These are phyloP conservation scores for Dacryopinax primogenitus DNA, from an alignment of 768 basidiomycete genomes.

Conservation along the genomic window DNA sequence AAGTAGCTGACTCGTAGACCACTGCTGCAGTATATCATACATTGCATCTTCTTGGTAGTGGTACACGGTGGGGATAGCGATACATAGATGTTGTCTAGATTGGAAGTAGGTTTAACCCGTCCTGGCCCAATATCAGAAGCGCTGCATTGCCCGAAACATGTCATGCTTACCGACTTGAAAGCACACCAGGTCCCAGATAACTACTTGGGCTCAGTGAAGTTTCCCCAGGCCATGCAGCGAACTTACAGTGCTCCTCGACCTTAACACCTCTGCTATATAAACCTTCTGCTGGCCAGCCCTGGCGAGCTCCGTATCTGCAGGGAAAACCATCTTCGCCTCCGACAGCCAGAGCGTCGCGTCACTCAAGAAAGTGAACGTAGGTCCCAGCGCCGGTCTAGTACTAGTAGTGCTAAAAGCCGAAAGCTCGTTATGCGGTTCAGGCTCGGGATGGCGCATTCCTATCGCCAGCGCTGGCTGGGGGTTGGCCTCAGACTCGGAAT, in stretches of 20 bases:
- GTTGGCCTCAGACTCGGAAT: too few relatives aligned
- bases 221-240: neutral
- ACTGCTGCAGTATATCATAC: neutral
- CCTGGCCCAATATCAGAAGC: neutral
- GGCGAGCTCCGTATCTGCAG: neutral
- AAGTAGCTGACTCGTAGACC: neutral
- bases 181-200: conserved; percentile 30
- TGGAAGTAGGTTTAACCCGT: neutral
- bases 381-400: conserved; percentile 60
- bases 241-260: conserved; percentile 35
- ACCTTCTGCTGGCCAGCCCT: conserved; percentile 19
- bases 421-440: conserved; percentile 24
- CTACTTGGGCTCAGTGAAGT: conserved; percentile 21
- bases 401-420: conserved; percentile 29
- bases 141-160: too few relatives aligned
- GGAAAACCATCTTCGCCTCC: conserved; percentile 17
- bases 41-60: neutral
- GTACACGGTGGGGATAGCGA: too few relatives aligned
- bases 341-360: conserved; percentile 66
- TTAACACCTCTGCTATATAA: conserved; percentile 33
- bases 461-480: too few relatives aligned
- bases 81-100: neutral
- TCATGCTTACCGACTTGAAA: conserved; percentile 23
- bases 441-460: too few relatives aligned
- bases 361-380: conserved; percentile 58